Percentiles rank a stretch among this genome's conserved stretches.
Evolutionary conservation across 768 basidiomycete species (phyloP).

Genomic region (Trametes punicea): DNA sequence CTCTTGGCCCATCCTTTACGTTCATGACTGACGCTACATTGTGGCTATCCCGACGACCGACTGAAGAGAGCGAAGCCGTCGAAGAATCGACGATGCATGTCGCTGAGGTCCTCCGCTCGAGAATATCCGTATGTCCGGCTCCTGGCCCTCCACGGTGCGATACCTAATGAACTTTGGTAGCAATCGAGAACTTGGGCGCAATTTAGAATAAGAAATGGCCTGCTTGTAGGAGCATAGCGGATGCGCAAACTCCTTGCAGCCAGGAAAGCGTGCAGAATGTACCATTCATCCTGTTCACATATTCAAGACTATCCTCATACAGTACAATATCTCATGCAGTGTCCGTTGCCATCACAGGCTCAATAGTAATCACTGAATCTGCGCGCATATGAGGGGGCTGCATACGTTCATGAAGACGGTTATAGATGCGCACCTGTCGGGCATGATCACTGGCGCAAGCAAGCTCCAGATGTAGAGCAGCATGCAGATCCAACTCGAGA

Average conservation of each 20-base stretch:
- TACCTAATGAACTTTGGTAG: constrained; percentile 24
- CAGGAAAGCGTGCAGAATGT: not conserved
- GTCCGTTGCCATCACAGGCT: not conserved
- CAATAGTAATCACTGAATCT: constrained; percentile 28
- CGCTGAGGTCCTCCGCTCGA: constrained; percentile 30
- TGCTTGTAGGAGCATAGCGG: constrained; percentile 5
- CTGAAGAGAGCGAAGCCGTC: not conserved
- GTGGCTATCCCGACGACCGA: constrained; percentile 50
- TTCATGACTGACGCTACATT: constrained; percentile 70
- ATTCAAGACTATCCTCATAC: constrained; percentile 4
- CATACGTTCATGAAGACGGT: not conserved
- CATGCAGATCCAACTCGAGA: constrained; percentile 94
- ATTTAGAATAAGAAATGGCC: constrained; percentile 31
- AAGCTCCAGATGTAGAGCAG: constrained; percentile 83
- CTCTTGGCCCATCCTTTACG: constrained; percentile 72
- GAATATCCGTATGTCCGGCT: constrained; percentile 21
- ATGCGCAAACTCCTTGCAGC: not conserved
- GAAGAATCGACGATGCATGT: constrained; percentile 10
- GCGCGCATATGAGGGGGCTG: not conserved
- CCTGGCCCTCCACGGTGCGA: not conserved
- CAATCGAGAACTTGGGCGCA: constrained; percentile 37
- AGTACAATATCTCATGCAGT: not conserved
- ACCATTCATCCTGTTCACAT: not conserved
- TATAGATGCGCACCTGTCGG: constrained; percentile 67
- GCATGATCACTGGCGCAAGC: constrained; percentile 84